A percentile compares a stretch with the other conserved stretches of the same genome.
Evolutionary conservation across 2,329 filamentous ascomycete genomes (phyloP).

Genomic region (Fusarium liriodendri): DNA sequence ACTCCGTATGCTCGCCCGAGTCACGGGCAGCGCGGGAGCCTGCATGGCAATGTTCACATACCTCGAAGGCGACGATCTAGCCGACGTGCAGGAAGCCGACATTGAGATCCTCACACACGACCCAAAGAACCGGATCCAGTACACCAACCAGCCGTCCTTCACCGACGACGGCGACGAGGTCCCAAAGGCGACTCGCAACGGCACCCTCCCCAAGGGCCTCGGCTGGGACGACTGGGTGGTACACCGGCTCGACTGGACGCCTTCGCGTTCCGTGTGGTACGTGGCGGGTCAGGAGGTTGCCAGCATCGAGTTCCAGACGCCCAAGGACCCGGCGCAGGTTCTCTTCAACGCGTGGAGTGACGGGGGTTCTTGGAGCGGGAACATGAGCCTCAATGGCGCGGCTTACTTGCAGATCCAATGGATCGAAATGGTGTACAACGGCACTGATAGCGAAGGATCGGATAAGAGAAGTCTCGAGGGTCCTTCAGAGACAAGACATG

Average conservation of each 20-base stretch:
- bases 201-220: conserved; percentile 55
- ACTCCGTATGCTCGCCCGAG: conserved; percentile 63
- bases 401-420: conserved; percentile 71
- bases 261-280: conserved; percentile 65
- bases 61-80: conserved; percentile 49
- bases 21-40: conserved; percentile 59
- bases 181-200: conserved; percentile 59
- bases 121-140: conserved; percentile 58
- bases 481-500: neutral
- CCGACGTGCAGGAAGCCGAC: conserved; percentile 62
- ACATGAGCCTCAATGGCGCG: conserved; percentile 62
- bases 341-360: conserved; percentile 72
- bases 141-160: conserved; percentile 70
- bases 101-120: conserved; percentile 64
- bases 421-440: conserved; percentile 70
- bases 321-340: conserved; percentile 62
- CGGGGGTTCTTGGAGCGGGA: conserved; percentile 69
- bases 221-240: conserved; percentile 67
- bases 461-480: conserved; percentile 19
- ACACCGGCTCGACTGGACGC: conserved; percentile 71
- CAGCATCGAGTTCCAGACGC: conserved; percentile 66
- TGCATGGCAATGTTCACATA: conserved; percentile 67
- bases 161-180: conserved; percentile 57
- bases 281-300: conserved; percentile 63
- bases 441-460: conserved; percentile 35